Base-by-base conservation (phyloP, 2,329 filamentous ascomycete species). In the Neopestalotiopsis sp. region DNA sequence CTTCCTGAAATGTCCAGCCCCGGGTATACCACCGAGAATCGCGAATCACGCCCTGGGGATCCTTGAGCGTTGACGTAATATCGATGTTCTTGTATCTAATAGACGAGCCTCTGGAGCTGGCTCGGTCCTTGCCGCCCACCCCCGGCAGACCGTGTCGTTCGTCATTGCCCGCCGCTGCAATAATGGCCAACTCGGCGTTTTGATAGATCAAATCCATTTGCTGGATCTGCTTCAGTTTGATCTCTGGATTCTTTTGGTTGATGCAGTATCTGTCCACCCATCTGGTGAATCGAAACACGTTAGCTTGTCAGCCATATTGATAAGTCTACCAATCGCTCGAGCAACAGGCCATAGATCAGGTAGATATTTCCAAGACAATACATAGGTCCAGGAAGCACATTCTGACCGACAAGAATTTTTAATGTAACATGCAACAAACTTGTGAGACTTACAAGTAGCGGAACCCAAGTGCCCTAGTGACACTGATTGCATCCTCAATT, bases 1-100 rank as follows among this genome's bases (percentile, higher is more conserved):
- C 70, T 67, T 71, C 70, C 57, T 71, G 66, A 49, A 64, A 70
- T 3, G 70, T 70, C 70, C 70, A 71, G 3, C 61, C 70, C 5
- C 74, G 69, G 3, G 68, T 72, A 7, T 45, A 66, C 71, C 71
- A 74, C 7, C 57, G 38, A n/a, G 73, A 74, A 10, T n/a, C 5
- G 2, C 34, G 59, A 20, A 73, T 67, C 7, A 17, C 45, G 12
- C 34, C 28, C 24, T 2, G 24, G 62, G 65, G 13, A 61, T 66
- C 38, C 20, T 64, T 28, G 5, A 38, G n/a, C 3, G 64, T 49
- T 12, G 28, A 24, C 7, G 53, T 38, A 4, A 66, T 32, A 13
- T 38, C 32, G n/a, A 42, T 30, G 32, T 63, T 42, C 30, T 57
- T 32, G 13, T 57, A 49, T 66, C 63, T 53, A 10, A 20, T 53